Conservation (phyloP, 2,329 filamentous ascomycete genomes). For the Sporothrix brunneoviolacea region DNA sequence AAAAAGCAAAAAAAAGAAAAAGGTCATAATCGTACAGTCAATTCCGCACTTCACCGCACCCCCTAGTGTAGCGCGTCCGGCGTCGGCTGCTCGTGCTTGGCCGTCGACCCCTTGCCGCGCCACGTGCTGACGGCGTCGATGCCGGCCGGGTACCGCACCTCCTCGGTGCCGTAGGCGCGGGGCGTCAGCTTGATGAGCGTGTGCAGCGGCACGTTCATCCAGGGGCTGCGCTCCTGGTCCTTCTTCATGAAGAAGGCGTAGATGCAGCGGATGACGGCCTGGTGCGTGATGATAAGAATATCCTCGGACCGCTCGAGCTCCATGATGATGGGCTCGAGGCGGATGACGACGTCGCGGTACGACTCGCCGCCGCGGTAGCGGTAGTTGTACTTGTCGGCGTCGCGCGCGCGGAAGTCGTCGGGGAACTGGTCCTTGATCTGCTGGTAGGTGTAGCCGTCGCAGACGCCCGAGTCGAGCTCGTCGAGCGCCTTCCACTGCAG, state of each 20-base stretch:
- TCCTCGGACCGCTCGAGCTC: slow-evolving; percentile 94
- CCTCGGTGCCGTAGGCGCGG: slow-evolving; percentile 85
- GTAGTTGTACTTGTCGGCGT: slow-evolving; percentile 99
- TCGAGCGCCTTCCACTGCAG: slow-evolving; percentile 98
- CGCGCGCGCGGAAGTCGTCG: slow-evolving; percentile 89
- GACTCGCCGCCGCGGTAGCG: slow-evolving; percentile 95
- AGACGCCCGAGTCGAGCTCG: slow-evolving; percentile 92
- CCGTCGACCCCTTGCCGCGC: slow-evolving; percentile 86
- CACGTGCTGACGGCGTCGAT: slow-evolving; percentile 96
- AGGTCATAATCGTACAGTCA: background rate
- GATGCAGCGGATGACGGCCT: slow-evolving; percentile 92
- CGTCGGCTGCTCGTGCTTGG: slow-evolving; percentile 68
- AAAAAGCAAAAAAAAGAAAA: background rate
- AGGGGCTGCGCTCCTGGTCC: slow-evolving; percentile 83
- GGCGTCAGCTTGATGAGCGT: slow-evolving; percentile 95
- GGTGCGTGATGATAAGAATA: slow-evolving; percentile 95
- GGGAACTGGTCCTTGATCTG: slow-evolving; percentile 89
- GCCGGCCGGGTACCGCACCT: slow-evolving; percentile 79
- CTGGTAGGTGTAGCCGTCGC: slow-evolving; percentile 91
- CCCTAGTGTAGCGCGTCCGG: slow-evolving; percentile 23
- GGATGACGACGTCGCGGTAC: slow-evolving; percentile 93
- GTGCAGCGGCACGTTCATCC: slow-evolving; percentile 97
- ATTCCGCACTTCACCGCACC: background rate
- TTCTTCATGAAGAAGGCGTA: slow-evolving; percentile 99
- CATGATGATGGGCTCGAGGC: slow-evolving; percentile 98